Evolutionary conservation across 768 basidiomycete genomes (phyloP).

Genomic region (Paxillus ammoniavirescens): DNA sequence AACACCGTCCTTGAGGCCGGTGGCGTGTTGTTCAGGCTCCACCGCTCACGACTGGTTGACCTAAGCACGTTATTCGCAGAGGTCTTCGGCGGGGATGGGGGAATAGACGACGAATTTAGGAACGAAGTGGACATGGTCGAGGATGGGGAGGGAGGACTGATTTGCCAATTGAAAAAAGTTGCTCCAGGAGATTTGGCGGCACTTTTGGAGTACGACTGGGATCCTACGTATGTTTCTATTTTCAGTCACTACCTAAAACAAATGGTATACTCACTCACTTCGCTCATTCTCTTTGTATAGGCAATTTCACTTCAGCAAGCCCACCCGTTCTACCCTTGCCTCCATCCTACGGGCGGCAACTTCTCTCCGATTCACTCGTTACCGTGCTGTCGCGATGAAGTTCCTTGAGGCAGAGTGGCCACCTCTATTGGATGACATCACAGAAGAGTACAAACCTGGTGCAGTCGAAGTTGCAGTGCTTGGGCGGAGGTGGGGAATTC

Average conservation of each 20-base stretch:
- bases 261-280: background rate
- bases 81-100: constrained; percentile 10
- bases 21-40: constrained; percentile 34
- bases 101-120: background rate
- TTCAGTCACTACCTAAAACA: background rate
- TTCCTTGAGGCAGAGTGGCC: constrained; percentile 33
- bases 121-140: constrained; percentile 3
- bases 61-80: constrained; percentile 35
- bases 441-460: constrained; percentile 8
- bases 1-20: constrained; percentile 34
- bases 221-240: background rate
- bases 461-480: constrained; percentile 34
- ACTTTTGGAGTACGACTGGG: background rate
- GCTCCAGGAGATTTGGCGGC: background rate
- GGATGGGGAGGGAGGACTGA: background rate
- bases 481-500: constrained; percentile 28
- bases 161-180: constrained; percentile 1
- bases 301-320: constrained; percentile 21
- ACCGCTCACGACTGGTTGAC: constrained; percentile 33
- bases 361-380: constrained; percentile 29
- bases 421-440: constrained; percentile 15
- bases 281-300: background rate
- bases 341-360: constrained; percentile 36
- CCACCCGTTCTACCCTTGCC: constrained; percentile 28
- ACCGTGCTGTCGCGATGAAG: constrained; percentile 28